These are phyloP conservation scores for Coemansia sp. DNA, from an alignment of 192 early-diverging fungal genomes.

Conservation along the genomic window DNA sequence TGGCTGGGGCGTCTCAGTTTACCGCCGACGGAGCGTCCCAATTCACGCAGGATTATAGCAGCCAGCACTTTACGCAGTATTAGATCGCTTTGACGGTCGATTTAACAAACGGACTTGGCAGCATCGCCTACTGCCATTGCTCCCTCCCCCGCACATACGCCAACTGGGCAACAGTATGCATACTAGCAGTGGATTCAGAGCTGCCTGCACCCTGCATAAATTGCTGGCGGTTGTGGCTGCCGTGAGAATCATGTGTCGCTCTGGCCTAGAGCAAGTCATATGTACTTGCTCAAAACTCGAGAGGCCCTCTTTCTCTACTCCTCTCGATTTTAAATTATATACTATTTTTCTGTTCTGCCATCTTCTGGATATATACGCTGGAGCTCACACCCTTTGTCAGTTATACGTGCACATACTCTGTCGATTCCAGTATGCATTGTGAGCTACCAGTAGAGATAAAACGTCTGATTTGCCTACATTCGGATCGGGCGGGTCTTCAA, in stretches of 20 bases:
- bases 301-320: not conserved
- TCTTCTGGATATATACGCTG: not conserved
- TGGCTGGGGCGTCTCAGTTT: conserved; percentile 20
- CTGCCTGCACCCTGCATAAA: conserved; percentile 4
- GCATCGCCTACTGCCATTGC: conserved; percentile 1
- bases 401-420: not conserved
- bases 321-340: not conserved
- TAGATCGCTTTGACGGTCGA: conserved; percentile 6
- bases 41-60: conserved; percentile 31
- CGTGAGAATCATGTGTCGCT: conserved; percentile 2
- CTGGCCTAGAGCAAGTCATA: not conserved
- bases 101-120: not conserved
- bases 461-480: conserved; percentile 23
- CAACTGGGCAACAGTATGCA: not conserved
- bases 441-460: conserved; percentile 30
- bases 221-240: not conserved
- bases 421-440: not conserved
- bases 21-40: conserved; percentile 18
- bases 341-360: not conserved
- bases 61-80: conserved; percentile 53
- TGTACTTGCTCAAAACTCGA: not conserved
- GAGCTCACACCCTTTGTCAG: not conserved
- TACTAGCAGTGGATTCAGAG: not conserved
- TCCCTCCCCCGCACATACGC: not conserved
- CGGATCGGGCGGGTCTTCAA: conserved; percentile 18